Percentiles rank a stretch among this genome's conserved stretches.
These are phyloP conservation scores for Xylariales sp. DNA, from an alignment of 2,329 filamentous ascomycete genomes.

Conservation along the genomic window DNA sequence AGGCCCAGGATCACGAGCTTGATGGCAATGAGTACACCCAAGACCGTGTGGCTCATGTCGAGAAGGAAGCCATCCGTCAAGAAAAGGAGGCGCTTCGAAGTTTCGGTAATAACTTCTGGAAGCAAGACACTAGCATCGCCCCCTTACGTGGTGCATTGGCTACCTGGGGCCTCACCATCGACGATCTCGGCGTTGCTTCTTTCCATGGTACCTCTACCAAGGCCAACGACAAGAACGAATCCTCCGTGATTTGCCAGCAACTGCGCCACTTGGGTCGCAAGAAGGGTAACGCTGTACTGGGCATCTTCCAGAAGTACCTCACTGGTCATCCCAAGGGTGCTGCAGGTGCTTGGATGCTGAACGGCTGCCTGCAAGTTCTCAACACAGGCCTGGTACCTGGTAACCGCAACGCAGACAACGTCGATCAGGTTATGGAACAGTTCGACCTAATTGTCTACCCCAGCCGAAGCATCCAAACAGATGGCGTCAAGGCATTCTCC, in stretches of 20 bases:
- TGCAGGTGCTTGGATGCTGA: conserved; percentile 99
- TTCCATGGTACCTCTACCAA: conserved; percentile 99
- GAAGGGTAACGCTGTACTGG: conserved; percentile 93
- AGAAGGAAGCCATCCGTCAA: conserved; percentile 81
- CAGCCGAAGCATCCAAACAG: conserved; percentile 90
- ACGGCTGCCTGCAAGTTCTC: conserved; percentile 92
- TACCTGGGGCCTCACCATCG: conserved; percentile 96
- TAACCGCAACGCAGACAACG: conserved; percentile 96
- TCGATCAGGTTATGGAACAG: conserved; percentile 93
- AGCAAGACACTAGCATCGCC: conserved; percentile 86
- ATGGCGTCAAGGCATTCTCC: conserved; percentile 97
- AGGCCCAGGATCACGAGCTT: conserved; percentile 70
- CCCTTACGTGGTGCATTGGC: conserved; percentile 93
- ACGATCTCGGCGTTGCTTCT: conserved; percentile 90
- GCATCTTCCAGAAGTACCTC: conserved; percentile 99
- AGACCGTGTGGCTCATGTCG: conserved; percentile 80
- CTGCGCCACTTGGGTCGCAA: conserved; percentile 88
- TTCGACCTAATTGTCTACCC: conserved; percentile 98
- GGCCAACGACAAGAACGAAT: conserved; percentile 99
- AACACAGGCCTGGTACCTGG: conserved; percentile 92
- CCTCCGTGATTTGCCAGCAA: conserved; percentile 94
- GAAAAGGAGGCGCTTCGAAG: conserved; percentile 90
- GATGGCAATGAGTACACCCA: conserved; percentile 80
- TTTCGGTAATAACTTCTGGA: conserved; percentile 99
- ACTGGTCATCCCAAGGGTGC: conserved; percentile 99